phyloP scores from a whole-genome alignment of 805 yeast genomes.

The Kluyveromyces dobzhanskii region DNA sequence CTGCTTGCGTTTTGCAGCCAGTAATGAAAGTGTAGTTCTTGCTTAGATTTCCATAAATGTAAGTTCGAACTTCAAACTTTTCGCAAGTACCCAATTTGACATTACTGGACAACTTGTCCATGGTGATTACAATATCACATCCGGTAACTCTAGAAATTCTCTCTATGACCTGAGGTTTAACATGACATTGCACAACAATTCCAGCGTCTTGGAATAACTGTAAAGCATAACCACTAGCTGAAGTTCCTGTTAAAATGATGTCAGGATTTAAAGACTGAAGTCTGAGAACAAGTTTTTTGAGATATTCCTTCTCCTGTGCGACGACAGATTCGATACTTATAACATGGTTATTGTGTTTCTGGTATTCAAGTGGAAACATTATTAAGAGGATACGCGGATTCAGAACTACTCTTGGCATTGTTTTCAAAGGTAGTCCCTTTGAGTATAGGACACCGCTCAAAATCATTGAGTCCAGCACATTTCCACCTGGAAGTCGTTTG shows the following conservation, averaged over 20 bases:
- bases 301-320: constrained; percentile 80
- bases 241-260: constrained; percentile 66
- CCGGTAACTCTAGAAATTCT: constrained; percentile 70
- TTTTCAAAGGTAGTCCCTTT: constrained; percentile 67
- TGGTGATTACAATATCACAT: constrained; percentile 78
- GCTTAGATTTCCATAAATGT: constrained; percentile 42
- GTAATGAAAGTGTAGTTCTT: constrained; percentile 73
- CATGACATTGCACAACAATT: constrained; percentile 71
- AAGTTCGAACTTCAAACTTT: constrained; percentile 62
- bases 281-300: constrained; percentile 72
- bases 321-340: constrained; percentile 76
- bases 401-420: constrained; percentile 58
- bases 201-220: constrained; percentile 62
- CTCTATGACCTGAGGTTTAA: constrained; percentile 75
- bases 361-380: constrained; percentile 84
- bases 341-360: constrained; percentile 66
- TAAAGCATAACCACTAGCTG: constrained; percentile 77
- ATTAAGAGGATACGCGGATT: constrained; percentile 74
- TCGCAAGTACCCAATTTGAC: constrained; percentile 72
- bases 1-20: constrained; percentile 66
- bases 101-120: constrained; percentile 69
- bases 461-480: constrained; percentile 46
- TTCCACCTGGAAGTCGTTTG: constrained; percentile 75
- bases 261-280: constrained; percentile 71
- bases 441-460: constrained; percentile 81